Evolutionary conservation across 2,329 filamentous ascomycete species (phyloP).

Genomic region (Gliomastix tumulicola): DNA sequence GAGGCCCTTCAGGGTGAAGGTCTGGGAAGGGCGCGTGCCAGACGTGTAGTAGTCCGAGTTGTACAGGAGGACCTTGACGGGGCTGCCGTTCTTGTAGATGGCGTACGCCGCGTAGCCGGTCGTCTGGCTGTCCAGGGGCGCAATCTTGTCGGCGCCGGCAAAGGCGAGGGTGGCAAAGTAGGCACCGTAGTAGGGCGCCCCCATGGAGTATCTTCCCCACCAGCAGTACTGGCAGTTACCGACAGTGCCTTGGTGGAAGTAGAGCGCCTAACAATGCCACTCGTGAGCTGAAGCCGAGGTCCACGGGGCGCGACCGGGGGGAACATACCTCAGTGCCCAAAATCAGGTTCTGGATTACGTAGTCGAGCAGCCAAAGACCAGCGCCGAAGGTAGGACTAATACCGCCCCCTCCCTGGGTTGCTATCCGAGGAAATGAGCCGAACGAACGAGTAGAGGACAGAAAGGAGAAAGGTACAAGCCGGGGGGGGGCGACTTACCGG

Average conservation of each 20-base stretch:
- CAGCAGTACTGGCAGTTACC: slow-evolving; percentile 43
- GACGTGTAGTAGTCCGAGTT: slow-evolving; percentile 34
- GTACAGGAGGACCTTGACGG: slow-evolving; percentile 32
- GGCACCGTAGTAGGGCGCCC: slow-evolving; percentile 44
- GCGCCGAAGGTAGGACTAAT: slow-evolving; percentile 32
- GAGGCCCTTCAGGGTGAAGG: slow-evolving; percentile 34
- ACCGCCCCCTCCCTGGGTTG: slow-evolving; percentile 26
- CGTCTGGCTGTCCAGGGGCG: slow-evolving; percentile 34
- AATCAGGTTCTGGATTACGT: slow-evolving; percentile 21
- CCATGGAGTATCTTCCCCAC: slow-evolving; percentile 40
- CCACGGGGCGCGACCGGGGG: too few relatives aligned
- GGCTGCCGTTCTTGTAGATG: slow-evolving; percentile 27
- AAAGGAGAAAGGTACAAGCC: too few relatives aligned
- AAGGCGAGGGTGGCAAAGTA: slow-evolving; percentile 37
- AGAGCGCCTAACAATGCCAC: slow-evolving; percentile 20
- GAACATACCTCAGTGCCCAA: slow-evolving; percentile 14
- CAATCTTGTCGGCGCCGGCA: slow-evolving; percentile 32
- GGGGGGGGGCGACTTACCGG: slow-evolving; percentile 16
- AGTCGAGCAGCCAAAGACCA: slow-evolving; percentile 32
- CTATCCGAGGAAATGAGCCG: slow-evolving; percentile 6
- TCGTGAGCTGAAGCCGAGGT: too few relatives aligned
- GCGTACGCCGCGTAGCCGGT: slow-evolving; percentile 37
- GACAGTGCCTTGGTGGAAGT: slow-evolving; percentile 46
- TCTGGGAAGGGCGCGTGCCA: slow-evolving; percentile 20
- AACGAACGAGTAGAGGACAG: background rate